Evolutionary conservation across 1,284 basidiomycete genomes (phyloP), one percentile per base, ranked within the genome.

Genomic region (Ustilago esculenta): DNA sequence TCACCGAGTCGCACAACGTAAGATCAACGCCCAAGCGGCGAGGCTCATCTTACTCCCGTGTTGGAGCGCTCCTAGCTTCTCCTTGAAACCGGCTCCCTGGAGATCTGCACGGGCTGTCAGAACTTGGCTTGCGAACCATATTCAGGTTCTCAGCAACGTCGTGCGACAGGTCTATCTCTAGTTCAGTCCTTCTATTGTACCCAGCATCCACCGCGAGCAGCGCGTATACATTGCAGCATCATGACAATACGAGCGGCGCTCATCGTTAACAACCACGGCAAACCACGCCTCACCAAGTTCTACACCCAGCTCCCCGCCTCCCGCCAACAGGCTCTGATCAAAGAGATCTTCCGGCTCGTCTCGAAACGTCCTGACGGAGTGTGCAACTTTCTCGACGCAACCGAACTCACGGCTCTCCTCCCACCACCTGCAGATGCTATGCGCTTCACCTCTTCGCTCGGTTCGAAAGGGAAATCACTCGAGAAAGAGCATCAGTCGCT

Each of bases 231-330:
- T 17, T 12, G 15, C 34, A 21, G 32, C 42, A 50, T 35, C 8
- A 81, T 76, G 73, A 94, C 95, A 91, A 95, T 96, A 65, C 92
- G 94, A 83, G 91, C 90, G 41, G 90, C 90, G 37, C 85, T 91
- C 71, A 91, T 91, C 75, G 89, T 86, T 53, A 92, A 92, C 91
- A 85, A 94, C 91, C 83, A 93, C 89, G 43, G 88, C 88, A 89
- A 95, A 65, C 89, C 96, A 11, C 89, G 96, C 42, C 85, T 99
- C 55, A 91, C 92, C 73, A 98, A 97, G 84, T 98, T 97, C 87
- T 99, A 96, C 85, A 76, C 81, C 3, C 74, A 72, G 33, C 61
- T 81, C 5, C 57, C 79, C 5, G 63, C 73, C 2, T 73, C 77
- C 1, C 56, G 69, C 5, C 78, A 81, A 27, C 80, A 81, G 48